Evolutionary conservation across 768 basidiomycete genomes (phyloP), one percentile per base, ranked within the genome.

Genomic region (Chalciporus sphaerocephalus): DNA sequence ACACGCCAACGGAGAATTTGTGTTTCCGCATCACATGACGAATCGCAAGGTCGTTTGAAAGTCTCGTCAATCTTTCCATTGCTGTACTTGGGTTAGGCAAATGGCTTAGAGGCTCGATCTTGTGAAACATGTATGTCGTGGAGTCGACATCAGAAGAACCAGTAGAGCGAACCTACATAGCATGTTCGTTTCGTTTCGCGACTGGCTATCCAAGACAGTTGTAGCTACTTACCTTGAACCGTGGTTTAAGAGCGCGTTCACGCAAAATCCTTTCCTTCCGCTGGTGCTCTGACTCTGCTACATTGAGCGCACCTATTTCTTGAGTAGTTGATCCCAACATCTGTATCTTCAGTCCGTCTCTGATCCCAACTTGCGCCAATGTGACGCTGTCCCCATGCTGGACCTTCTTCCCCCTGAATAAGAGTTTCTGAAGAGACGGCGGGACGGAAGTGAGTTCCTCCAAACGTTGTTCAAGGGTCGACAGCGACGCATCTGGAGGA

Each of bases 41-140:
- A 38, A 88, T 83, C 0, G 83, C 85, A 5, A 81, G 79, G 55
- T 91, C 87, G n/a, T 76, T 69, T 8, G 87, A 71, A 3, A 89
- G 70, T 40, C 74, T 78, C 10, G 67, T 69, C 1, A 89, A 71
- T 2, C 86, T 58, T 6, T 70, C 68, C 11, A 70, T 66, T 0
- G 86, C 86, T 7, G 74, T 67, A 7, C 69, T 67, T 1, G 87
- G 82, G 40, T 78, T 73, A 0, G 87, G 85, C 6, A 90, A 74
- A 49, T 88, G 79, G 2, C 68, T 54, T 1, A 90, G 69, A 0
- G 87, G 78, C 35, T 74, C 72, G 25, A 87, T 65, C 41, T 74
- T 68, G 54, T 88, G 85, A 60, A 90, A 90, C 15, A 74, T 70
- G 56, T 81, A 83, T 44, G 70, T 65, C 1, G 73, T 56, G 28